phyloP scores from a whole-genome alignment of 306 rosid species.

The Citrullus mucosospermus region DNA sequence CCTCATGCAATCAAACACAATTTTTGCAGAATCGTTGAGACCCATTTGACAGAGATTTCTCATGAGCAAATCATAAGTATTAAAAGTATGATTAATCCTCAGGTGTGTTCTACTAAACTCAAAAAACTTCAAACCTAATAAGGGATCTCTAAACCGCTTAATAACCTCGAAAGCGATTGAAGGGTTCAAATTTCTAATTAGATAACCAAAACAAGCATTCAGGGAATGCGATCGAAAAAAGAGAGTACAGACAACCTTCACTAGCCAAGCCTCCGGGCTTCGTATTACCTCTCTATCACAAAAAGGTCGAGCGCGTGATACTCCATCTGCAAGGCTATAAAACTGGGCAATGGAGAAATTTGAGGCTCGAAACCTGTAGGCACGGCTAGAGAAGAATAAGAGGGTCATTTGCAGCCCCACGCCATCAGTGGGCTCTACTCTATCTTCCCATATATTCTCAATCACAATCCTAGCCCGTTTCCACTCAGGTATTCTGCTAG shows the following conservation, averaged over 20 bases:
- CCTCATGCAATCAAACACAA: constrained; percentile 56
- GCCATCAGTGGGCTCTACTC: constrained; percentile 32
- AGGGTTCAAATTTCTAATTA: constrained; percentile 41
- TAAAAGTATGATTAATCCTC: constrained; percentile 29
- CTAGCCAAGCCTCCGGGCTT: constrained; percentile 59
- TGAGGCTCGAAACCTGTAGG: constrained; percentile 41
- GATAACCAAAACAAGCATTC: constrained; percentile 36
- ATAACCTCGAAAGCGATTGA: constrained; percentile 55
- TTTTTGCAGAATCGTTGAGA: constrained; percentile 42
- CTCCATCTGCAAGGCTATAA: constrained; percentile 25
- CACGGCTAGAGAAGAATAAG: constrained; percentile 35
- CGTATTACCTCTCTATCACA: constrained; percentile 27
- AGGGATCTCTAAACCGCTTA: constrained; percentile 42
- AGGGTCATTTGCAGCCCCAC: constrained; percentile 46
- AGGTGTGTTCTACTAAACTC: constrained; percentile 39
- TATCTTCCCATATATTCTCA: constrained; percentile 29
- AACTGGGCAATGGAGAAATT: constrained; percentile 35
- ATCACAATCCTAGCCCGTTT: constrained; percentile 23
- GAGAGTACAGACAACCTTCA: constrained; percentile 58
- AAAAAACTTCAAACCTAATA: constrained; percentile 50
- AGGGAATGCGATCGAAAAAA: constrained; percentile 37
- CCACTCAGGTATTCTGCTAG: constrained; percentile 1
- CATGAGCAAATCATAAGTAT: constrained; percentile 52
- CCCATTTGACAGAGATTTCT: constrained; percentile 62
- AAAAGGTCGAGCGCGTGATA: constrained; percentile 17